phyloP scores from a whole-genome alignment of 179 eudicot species.

The Patellifolia procumbens region DNA sequence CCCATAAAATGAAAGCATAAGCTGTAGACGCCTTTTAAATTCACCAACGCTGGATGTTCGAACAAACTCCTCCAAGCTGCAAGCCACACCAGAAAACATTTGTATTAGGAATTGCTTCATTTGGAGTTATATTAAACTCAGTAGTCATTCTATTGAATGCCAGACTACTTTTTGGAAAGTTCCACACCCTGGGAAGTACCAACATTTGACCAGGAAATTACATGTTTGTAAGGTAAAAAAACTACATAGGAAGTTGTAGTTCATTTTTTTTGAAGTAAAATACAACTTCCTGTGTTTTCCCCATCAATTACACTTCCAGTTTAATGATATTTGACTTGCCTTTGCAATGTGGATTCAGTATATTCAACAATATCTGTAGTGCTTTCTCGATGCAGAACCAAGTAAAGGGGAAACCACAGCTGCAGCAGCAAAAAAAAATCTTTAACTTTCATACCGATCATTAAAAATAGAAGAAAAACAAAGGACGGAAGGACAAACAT shows the following conservation, averaged over 20 bases:
- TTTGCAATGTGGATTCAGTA: constrained; percentile 56
- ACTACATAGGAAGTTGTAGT: background rate
- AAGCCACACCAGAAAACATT: background rate
- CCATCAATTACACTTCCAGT: background rate
- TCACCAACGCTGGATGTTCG: constrained; percentile 85
- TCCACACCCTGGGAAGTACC: background rate
- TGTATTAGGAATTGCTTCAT: constrained; percentile 3
- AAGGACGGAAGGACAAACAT: too few species aligned
- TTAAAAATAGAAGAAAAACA: background rate
- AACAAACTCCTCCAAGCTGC: constrained; percentile 90
- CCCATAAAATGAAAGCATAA: constrained; percentile 83
- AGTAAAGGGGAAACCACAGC: constrained; percentile 94
- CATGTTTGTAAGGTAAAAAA: background rate
- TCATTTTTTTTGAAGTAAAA: background rate
- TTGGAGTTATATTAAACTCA: background rate
- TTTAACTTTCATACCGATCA: constrained; percentile 2
- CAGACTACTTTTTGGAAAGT: background rate
- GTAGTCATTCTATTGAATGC: background rate
- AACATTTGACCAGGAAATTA: background rate
- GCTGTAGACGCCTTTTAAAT: constrained; percentile 77
- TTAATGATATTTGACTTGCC: constrained; percentile 45
- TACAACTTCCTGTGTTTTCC: background rate
- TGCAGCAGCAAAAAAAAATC: constrained; percentile 35
- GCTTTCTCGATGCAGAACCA: constrained; percentile 60
- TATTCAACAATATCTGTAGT: constrained; percentile 49